Conservation (phyloP, 306 rosid species). For the Vigna angularis region DNA sequence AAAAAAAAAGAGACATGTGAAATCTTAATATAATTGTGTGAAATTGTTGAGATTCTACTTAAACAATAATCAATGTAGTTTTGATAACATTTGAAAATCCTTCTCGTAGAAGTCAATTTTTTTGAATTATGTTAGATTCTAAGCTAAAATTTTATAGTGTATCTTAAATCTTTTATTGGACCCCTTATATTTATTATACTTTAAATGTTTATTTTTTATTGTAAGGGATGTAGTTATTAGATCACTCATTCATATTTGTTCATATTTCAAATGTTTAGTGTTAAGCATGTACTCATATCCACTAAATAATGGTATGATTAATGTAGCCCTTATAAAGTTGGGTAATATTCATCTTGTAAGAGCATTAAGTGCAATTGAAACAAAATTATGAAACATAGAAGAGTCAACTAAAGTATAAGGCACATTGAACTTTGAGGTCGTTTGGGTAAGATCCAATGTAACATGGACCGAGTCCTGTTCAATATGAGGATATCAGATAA, state of each 20-base stretch:
- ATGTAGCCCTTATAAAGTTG: too few species aligned
- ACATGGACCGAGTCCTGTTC: too few species aligned
- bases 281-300: too few species aligned
- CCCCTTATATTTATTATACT: not conserved
- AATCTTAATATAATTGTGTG: not conserved
- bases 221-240: not conserved
- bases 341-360: too few species aligned
- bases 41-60: not conserved
- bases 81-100: not conserved
- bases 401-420: too few species aligned
- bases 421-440: too few species aligned
- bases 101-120: not conserved
- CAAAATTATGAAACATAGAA: too few species aligned
- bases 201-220: not conserved
- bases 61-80: not conserved
- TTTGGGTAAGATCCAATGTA: too few species aligned
- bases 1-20: not conserved
- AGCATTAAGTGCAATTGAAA: too few species aligned
- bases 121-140: not conserved
- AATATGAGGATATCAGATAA: too few species aligned
- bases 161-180: not conserved
- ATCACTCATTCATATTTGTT: not conserved
- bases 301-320: too few species aligned
- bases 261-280: too few species aligned
- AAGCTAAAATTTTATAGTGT: not conserved